Evolutionary conservation across 2,329 filamentous ascomycete genomes (phyloP).

Genomic region (Atkinsonella texensis): DNA sequence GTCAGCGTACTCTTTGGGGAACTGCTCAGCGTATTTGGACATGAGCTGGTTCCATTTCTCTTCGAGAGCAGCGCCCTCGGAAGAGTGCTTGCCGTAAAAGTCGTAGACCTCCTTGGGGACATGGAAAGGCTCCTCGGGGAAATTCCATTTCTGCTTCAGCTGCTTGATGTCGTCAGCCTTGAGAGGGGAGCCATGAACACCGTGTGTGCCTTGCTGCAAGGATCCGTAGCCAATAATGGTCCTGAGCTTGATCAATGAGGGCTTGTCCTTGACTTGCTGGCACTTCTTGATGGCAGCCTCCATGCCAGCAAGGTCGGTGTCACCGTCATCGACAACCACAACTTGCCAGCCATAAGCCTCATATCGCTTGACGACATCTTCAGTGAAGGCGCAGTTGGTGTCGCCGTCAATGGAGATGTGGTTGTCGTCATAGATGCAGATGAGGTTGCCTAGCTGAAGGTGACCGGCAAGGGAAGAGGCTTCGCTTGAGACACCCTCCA

Average conservation of each 20-base stretch:
- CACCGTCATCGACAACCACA: slow-evolving; percentile 72
- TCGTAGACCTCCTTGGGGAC: slow-evolving; percentile 95
- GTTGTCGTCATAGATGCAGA: slow-evolving; percentile 97
- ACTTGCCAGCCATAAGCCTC: slow-evolving; percentile 97
- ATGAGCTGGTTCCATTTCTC: slow-evolving; percentile 92
- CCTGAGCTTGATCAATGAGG: slow-evolving; percentile 88
- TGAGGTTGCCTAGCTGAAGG: slow-evolving; percentile 94
- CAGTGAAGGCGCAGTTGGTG: slow-evolving; percentile 92
- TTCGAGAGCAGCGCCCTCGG: slow-evolving; percentile 80
- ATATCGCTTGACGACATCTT: slow-evolving; percentile 90
- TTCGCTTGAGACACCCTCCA: slow-evolving; percentile 95
- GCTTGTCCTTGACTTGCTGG: slow-evolving; percentile 88
- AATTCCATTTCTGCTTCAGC: slow-evolving; percentile 91
- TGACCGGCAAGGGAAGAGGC: slow-evolving; percentile 88
- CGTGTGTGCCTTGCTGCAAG: slow-evolving; percentile 80
- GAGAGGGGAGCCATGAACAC: slow-evolving; percentile 90
- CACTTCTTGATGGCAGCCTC: slow-evolving; percentile 78
- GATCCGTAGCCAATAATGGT: slow-evolving; percentile 98
- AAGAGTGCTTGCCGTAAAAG: slow-evolving; percentile 69
- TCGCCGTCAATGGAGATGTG: slow-evolving; percentile 92
- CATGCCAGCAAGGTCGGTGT: slow-evolving; percentile 77
- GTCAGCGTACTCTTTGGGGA: slow-evolving; percentile 69
- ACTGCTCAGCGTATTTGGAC: slow-evolving; percentile 69
- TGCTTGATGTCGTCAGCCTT: slow-evolving; percentile 90
- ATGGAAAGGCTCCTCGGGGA: slow-evolving; percentile 83